phyloP scores from a whole-genome alignment of 2,329 filamentous ascomycete species.

The Xylaria multiplex region DNA sequence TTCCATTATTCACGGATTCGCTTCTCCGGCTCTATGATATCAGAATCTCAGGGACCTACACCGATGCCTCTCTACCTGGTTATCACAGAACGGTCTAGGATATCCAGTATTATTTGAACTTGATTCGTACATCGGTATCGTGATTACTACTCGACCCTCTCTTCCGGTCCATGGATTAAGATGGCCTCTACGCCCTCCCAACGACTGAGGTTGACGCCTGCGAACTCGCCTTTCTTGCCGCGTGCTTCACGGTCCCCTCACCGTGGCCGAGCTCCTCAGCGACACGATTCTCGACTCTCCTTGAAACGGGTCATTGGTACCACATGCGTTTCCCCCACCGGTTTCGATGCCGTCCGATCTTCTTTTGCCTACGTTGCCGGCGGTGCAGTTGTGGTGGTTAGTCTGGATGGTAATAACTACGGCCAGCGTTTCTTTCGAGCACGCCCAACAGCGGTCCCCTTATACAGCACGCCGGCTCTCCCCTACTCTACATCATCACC shows the following conservation, averaged over 20 bases:
- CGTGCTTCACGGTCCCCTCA: constrained; percentile 72
- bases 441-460: constrained; percentile 77
- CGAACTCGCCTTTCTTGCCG: constrained; percentile 76
- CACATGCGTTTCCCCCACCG: constrained; percentile 83
- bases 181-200: constrained; percentile 70
- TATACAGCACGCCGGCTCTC: constrained; percentile 65
- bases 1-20: background rate
- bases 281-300: constrained; percentile 71
- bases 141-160: constrained; percentile 12
- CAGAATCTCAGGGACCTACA: constrained; percentile 19
- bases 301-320: constrained; percentile 90
- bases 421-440: constrained; percentile 92
- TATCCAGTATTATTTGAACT: constrained; percentile 42
- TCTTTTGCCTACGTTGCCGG: constrained; percentile 93
- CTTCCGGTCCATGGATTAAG: constrained; percentile 59
- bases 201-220: constrained; percentile 76
- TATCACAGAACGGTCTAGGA: constrained; percentile 39
- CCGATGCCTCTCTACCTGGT: constrained; percentile 41
- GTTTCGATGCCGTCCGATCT: constrained; percentile 82
- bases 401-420: constrained; percentile 73
- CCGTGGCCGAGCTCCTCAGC: constrained; percentile 59
- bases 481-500: constrained; percentile 62
- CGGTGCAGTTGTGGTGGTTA: constrained; percentile 89
- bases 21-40: constrained; percentile 26
- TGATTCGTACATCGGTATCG: constrained; percentile 23